These are phyloP conservation scores for Blepharisma stoltei DNA, from an alignment of 73 alveolate species.

Conservation along the genomic window DNA sequence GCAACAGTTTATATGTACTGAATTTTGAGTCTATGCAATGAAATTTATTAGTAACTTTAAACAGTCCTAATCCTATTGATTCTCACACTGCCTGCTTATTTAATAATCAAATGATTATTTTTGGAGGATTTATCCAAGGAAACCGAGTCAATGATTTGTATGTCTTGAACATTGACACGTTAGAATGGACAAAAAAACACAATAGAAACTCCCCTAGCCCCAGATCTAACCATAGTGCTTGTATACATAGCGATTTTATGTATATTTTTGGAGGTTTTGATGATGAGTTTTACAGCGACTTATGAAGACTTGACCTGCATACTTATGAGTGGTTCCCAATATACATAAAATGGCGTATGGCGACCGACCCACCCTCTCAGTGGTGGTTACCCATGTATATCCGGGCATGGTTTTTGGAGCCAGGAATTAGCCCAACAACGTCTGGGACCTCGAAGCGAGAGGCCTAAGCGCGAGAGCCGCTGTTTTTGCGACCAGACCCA, in stretches of 20 bases:
- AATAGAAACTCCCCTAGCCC: neutral
- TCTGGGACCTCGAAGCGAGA: too few relatives aligned
- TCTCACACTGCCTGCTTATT: neutral
- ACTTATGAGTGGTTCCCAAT: constrained; percentile 32
- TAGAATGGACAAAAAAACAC: neutral
- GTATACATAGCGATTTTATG: constrained; percentile 14
- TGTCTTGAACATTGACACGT: neutral
- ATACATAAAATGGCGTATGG: too few relatives aligned
- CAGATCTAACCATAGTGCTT: neutral
- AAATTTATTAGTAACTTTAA: neutral
- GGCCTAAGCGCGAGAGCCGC: too few relatives aligned
- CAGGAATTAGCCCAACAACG: too few relatives aligned
- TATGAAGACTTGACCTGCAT: constrained; percentile 48
- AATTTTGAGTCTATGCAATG: neutral
- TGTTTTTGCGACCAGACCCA: too few relatives aligned
- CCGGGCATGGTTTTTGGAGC: too few relatives aligned
- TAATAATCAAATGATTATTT: constrained; percentile 26
- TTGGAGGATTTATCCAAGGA: constrained; percentile 40
- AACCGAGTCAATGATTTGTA: constrained; percentile 10
- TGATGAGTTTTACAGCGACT: constrained; percentile 47
- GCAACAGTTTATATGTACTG: neutral
- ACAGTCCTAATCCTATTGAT: constrained; percentile 9
- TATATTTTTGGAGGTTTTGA: constrained; percentile 54
- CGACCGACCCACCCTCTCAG: too few relatives aligned
- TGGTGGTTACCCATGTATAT: too few relatives aligned